A percentile compares a stretch with the other conserved stretches of the same genome.
These are phyloP conservation scores for Yamadazyma sp. DNA, from an alignment of 1,139 yeast species.

Conservation along the genomic window DNA sequence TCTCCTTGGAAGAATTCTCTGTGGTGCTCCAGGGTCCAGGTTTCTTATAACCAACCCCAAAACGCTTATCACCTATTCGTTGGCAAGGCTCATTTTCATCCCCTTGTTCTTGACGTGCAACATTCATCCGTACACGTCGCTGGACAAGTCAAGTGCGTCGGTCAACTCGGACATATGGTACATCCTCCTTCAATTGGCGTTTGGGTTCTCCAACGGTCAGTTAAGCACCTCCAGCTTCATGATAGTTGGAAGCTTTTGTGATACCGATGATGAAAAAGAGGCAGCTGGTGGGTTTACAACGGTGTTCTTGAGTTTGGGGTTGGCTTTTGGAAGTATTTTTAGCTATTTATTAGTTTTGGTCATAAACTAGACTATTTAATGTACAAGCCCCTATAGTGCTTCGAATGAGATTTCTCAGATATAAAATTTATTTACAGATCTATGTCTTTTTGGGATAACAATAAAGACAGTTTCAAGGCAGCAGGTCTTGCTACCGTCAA, in stretches of 20 bases:
- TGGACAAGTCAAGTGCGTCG: constrained; percentile 29
- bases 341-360: constrained; percentile 62
- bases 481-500: constrained; percentile 47
- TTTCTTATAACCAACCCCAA: constrained; percentile 40
- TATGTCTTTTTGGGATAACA: constrained; percentile 54
- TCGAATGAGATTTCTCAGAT: too few relatives aligned
- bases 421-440: too few relatives aligned
- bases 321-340: constrained; percentile 72
- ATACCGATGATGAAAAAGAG: constrained; percentile 66
- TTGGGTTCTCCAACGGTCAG: constrained; percentile 89
- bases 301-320: constrained; percentile 70
- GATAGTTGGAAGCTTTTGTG: constrained; percentile 64
- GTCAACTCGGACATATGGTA: constrained; percentile 67
- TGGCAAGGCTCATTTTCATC: constrained; percentile 53
- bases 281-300: constrained; percentile 95
- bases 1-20: constrained; percentile 67
- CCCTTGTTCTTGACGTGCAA: constrained; percentile 74
- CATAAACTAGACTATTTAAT: constrained; percentile 18
- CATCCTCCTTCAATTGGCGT: constrained; percentile 64
- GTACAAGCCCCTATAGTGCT: too few relatives aligned
- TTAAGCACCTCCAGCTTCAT: constrained; percentile 78
- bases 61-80: constrained; percentile 49
- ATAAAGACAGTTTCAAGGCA: constrained; percentile 48
- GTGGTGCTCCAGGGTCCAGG: constrained; percentile 51
- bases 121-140: constrained; percentile 43